phyloP scores from a whole-genome alignment of 805 yeast genomes.

The Saccharomycopsis fibuligera region DNA sequence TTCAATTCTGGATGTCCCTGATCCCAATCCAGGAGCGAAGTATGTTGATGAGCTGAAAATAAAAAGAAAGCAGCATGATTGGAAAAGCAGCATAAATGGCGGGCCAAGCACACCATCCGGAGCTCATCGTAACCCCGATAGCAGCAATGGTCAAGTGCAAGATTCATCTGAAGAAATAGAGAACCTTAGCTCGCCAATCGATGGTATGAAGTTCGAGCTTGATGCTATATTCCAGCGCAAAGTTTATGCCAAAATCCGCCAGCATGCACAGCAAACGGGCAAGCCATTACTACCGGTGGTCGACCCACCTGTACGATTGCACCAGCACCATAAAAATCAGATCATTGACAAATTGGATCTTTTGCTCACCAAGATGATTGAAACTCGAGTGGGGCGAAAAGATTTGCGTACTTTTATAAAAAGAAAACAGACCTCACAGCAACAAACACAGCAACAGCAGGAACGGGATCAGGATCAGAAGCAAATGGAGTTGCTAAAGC shows the following conservation, averaged over 20 bases:
- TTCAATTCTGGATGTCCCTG: conserved; percentile 30
- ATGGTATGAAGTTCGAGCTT: conserved; percentile 5
- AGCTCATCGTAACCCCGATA: background rate
- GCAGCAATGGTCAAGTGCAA: conserved; percentile 14
- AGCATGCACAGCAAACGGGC: background rate
- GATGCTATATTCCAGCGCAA: conserved; percentile 6
- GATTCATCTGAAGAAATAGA: conserved; percentile 13
- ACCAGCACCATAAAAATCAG: background rate
- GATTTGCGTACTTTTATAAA: no score
- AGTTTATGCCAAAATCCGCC: conserved; percentile 16
- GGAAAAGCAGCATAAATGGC: no score
- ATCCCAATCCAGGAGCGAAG: conserved; percentile 27
- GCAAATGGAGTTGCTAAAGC: no score
- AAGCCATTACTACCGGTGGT: background rate
- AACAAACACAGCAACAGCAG: no score
- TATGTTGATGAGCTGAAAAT: conserved; percentile 27
- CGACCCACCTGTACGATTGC: background rate
- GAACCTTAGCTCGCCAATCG: conserved; percentile 16
- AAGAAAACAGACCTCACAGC: background rate
- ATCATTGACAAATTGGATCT: background rate
- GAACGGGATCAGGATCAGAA: no score
- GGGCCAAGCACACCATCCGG: background rate
- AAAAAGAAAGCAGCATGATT: background rate
- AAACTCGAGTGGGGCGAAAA: background rate
- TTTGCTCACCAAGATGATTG: background rate